These are phyloP conservation scores for Sphagnum contortum DNA, from an alignment of 225 moss, liverwort and hornwort genomes.

Conservation along the genomic window DNA sequence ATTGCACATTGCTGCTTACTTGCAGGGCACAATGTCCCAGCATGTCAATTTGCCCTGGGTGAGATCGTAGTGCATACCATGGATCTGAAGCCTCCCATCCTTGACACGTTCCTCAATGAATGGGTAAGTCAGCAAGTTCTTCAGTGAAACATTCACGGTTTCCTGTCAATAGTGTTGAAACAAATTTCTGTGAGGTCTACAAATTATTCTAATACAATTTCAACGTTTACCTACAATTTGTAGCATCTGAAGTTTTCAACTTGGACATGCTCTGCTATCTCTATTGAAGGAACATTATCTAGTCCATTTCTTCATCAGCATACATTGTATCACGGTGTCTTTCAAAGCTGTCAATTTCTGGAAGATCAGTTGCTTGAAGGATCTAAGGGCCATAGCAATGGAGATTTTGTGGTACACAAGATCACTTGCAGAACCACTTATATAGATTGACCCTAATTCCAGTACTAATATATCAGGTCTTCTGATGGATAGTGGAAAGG, in stretches of 20 bases:
- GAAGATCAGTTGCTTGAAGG: too few relatives aligned
- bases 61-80: slow-evolving; percentile 92
- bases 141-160: slow-evolving; percentile 73
- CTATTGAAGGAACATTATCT: too few relatives aligned
- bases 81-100: slow-evolving; percentile 48
- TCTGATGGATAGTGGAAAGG: neutral
- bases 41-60: slow-evolving; percentile 59
- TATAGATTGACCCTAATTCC: neutral
- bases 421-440: too few relatives aligned
- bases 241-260: neutral
- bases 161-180: slow-evolving; percentile 38
- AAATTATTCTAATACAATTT: neutral
- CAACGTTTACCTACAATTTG: neutral
- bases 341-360: too few relatives aligned
- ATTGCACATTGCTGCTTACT: too few relatives aligned
- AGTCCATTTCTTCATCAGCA: too few relatives aligned
- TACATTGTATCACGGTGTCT: too few relatives aligned
- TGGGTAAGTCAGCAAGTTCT: slow-evolving; percentile 71
- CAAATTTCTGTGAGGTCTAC: too few relatives aligned
- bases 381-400: too few relatives aligned
- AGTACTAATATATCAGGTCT: neutral
- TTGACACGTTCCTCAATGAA: slow-evolving; percentile 66
- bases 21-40: slow-evolving; percentile 43
- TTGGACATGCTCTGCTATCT: too few relatives aligned
- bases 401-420: too few relatives aligned